Base-by-base conservation (phyloP, 164 flowering plant species). In the Echeveria elegans region DNA sequence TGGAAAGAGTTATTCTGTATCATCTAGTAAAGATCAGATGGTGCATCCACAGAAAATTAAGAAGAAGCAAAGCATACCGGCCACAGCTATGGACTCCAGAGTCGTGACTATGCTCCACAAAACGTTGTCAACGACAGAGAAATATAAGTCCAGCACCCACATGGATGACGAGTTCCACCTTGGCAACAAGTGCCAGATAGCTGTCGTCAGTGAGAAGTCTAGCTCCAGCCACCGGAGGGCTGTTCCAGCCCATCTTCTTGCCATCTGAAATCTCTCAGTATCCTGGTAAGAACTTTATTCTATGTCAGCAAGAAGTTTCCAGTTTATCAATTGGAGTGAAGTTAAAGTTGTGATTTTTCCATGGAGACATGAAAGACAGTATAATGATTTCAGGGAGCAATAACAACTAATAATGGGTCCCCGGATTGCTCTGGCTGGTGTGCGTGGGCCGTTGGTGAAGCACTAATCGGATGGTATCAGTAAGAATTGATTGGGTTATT, bases 41-140 rank as follows among this genome's bases (percentile, higher is more conserved):
- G 90, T 88, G 74, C 97, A 90, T 2, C 97, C 94, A 63, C 90
- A 90, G 76, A 79, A 86, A 36, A 84, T 19, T 70, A 85, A 86
- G 81, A 86, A 90, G 79, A 64, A 85, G 65, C 92, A 90, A 18
- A 90, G 82, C 90, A 86, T 82, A 9, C n/a, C 12, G 28, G 23
- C 58, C 58, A 52, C 47, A 67, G 83, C 90, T 7, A 90, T 15
- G 0, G 93, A 85, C 79, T 90, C 94, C 19, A 83, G 31, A 19
- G 64, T 76, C 11, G 77, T 73, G 1, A 85, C 74, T 2, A 85
- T 5, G 29, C 74, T 69, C 94, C 94, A 90, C 38, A 84, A 32
- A 18, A 85, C 71, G 45, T 77, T 76, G 37, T 90, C 92, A 0
- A 86, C 77, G 28, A 88, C 60, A 30, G 82, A 79, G 66, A 82